These are phyloP conservation scores for Colletotrichum lentis DNA, from an alignment of 2,329 filamentous ascomycete genomes.

Conservation along the genomic window DNA sequence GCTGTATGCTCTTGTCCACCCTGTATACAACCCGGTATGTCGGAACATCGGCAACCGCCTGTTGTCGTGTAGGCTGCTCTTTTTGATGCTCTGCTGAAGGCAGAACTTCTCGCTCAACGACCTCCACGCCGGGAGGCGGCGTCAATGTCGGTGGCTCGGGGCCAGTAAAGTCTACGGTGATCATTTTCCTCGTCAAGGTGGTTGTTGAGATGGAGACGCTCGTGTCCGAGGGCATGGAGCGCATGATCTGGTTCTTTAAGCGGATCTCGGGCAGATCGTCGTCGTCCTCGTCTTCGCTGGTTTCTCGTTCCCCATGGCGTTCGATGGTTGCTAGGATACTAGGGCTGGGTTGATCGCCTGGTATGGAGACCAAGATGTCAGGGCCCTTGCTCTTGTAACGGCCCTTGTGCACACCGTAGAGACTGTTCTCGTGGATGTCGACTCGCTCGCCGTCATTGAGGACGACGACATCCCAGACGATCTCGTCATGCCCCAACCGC, in stretches of 20 bases:
- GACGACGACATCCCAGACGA: constrained; percentile 73
- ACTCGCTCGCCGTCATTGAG: constrained; percentile 66
- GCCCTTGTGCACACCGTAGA: constrained; percentile 46
- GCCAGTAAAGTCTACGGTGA: constrained; percentile 70
- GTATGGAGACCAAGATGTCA: constrained; percentile 40
- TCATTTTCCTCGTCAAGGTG: constrained; percentile 67
- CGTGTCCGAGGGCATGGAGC: constrained; percentile 62
- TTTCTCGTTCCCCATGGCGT: constrained; percentile 44
- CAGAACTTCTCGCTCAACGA: constrained; percentile 63
- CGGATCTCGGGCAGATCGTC: constrained; percentile 57
- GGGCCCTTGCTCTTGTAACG: constrained; percentile 39
- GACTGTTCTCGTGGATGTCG: constrained; percentile 57
- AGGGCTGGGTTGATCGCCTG: constrained; percentile 39
- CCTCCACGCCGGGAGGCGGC: constrained; percentile 66
- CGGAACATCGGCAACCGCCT: constrained; percentile 41
- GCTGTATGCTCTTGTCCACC: constrained; percentile 61
- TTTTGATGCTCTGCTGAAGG: constrained; percentile 48
- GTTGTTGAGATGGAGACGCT: constrained; percentile 68
- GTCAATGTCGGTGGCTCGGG: constrained; percentile 59
- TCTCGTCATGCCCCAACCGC: constrained; percentile 60
- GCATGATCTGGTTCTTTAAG: constrained; percentile 63
- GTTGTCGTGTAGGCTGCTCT: constrained; percentile 37
- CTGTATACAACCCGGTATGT: constrained; percentile 68
- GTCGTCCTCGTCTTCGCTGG: constrained; percentile 47
- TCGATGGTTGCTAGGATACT: constrained; percentile 50